These are phyloP conservation scores for Solidago caesia DNA, from an alignment of 129 eudicot species.

Conservation along the genomic window DNA sequence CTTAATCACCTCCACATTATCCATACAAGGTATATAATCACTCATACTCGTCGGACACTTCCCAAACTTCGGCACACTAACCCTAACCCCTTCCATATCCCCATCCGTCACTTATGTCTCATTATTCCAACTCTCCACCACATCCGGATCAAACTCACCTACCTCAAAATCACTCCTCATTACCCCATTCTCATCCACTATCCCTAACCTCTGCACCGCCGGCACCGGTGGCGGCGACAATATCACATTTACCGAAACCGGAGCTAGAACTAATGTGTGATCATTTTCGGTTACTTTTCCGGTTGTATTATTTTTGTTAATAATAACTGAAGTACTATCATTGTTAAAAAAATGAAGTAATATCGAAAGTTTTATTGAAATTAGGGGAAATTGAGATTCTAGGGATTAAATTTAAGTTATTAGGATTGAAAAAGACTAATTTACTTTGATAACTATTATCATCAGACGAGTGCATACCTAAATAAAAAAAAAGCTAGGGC, in stretches of 20 bases:
- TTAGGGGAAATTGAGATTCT: constrained; percentile 65
- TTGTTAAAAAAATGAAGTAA: constrained; percentile 33
- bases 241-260: no score
- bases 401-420: constrained; percentile 30
- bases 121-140: constrained; percentile 57
- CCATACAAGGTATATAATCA: constrained; percentile 95
- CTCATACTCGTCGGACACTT: constrained; percentile 69
- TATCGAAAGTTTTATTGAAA: constrained; percentile 41
- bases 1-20: constrained; percentile 63
- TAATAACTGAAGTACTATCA: not conserved
- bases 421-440: constrained; percentile 41
- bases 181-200: constrained; percentile 76
- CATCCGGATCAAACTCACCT: constrained; percentile 63
- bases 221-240: constrained; percentile 18
- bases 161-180: constrained; percentile 80
- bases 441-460: constrained; percentile 31
- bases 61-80: constrained; percentile 55
- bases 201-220: constrained; percentile 63
- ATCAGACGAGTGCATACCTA: constrained; percentile 62
- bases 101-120: constrained; percentile 38
- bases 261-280: no score
- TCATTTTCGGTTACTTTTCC: constrained; percentile 3
- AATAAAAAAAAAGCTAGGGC: constrained; percentile 66
- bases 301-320: constrained; percentile 14
- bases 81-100: constrained; percentile 33